These are phyloP conservation scores for Yarrowia phangngaensis DNA, from an alignment of 805 yeast species.

Conservation along the genomic window DNA sequence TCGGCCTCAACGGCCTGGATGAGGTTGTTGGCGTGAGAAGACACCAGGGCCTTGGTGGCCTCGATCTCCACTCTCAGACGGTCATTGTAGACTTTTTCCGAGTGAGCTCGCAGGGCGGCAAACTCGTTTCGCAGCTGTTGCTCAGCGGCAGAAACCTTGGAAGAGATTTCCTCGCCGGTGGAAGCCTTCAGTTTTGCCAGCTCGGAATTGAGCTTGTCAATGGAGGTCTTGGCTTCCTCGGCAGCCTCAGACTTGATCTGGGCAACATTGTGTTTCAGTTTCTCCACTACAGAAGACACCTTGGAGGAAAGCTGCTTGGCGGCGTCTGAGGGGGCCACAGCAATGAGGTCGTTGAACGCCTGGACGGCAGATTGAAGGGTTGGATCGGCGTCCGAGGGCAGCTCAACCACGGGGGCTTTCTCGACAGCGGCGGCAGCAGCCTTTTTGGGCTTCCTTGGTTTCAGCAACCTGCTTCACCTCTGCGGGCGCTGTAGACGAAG, in stretches of 20 bases:
- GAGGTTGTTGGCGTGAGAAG: constrained; percentile 70
- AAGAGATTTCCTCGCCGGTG: constrained; percentile 23
- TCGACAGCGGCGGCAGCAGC: constrained; percentile 24
- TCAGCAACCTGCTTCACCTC: constrained; percentile 5
- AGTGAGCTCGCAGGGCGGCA: constrained; percentile 22
- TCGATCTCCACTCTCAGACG: constrained; percentile 50
- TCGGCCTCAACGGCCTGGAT: constrained; percentile 62
- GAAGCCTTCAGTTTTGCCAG: constrained; percentile 28
- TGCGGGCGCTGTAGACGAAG: constrained; percentile 29
- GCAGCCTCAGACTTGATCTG: constrained; percentile 28
- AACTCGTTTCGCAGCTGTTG: constrained; percentile 53
- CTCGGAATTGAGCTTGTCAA: constrained; percentile 28
- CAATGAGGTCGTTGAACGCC: constrained; percentile 22
- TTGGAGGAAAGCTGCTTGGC: constrained; percentile 33
- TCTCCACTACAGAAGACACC: constrained; percentile 32
- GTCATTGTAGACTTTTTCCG: constrained; percentile 23
- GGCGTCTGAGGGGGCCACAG: constrained; percentile 28
- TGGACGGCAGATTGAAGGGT: constrained; percentile 12
- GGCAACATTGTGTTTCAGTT: constrained; percentile 33
- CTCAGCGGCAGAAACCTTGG: constrained; percentile 56
- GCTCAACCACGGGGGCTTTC: constrained; percentile 3
- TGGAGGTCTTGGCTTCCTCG: constrained; percentile 24
- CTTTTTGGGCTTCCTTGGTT: constrained; percentile 15
- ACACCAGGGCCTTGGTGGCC: constrained; percentile 60
- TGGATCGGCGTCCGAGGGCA: constrained; percentile 21